Evolutionary conservation across 2,329 filamentous ascomycete species (phyloP).

Genomic region (Colletotrichum godetiae): DNA sequence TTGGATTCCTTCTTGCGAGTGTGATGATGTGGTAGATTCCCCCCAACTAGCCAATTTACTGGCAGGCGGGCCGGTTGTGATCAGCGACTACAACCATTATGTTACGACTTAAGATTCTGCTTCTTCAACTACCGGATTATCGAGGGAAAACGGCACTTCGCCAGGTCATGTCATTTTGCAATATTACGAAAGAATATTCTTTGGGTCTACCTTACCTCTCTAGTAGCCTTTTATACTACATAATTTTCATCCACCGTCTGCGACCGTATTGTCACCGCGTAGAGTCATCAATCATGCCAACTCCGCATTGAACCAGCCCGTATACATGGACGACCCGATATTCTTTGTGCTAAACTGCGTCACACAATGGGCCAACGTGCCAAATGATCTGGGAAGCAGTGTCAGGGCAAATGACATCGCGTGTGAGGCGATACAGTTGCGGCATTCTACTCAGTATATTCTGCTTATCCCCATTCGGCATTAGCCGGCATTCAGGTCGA

Average conservation of each 20-base stretch:
- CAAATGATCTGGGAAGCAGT: too few species aligned
- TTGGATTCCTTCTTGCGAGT: constrained; percentile 25
- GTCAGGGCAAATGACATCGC: too few species aligned
- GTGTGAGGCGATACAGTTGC: too few species aligned
- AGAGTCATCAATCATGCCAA: background rate
- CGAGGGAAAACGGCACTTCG: background rate
- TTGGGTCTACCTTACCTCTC: background rate
- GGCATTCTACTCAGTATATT: too few species aligned
- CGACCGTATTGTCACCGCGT: background rate
- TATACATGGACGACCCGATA: background rate
- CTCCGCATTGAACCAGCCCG: too few species aligned
- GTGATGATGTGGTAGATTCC: constrained; percentile 16
- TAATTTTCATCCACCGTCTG: background rate
- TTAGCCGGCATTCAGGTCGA: too few species aligned
- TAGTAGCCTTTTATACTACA: background rate
- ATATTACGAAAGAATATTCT: background rate
- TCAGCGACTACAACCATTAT: background rate
- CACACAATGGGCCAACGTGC: background rate
- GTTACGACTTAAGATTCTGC: background rate
- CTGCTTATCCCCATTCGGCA: too few species aligned
- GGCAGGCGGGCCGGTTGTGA: background rate
- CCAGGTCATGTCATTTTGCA: background rate
- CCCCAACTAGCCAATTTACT: too few species aligned
- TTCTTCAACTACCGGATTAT: background rate
- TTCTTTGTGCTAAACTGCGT: background rate